phyloP scores from a whole-genome alignment of 306 rosid genomes.

The Cicer bijugum region DNA sequence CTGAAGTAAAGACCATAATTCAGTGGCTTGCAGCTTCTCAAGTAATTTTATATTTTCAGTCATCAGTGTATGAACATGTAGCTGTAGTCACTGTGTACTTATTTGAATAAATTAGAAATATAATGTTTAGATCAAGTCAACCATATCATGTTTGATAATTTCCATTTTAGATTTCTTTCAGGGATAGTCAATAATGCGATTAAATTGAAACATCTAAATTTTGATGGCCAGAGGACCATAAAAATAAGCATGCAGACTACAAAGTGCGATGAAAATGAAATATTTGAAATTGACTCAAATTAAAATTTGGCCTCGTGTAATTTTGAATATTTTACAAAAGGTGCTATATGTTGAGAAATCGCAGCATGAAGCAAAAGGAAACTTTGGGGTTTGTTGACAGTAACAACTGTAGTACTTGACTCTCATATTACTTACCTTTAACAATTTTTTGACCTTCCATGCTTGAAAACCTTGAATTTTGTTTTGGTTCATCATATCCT shows the following conservation, averaged over 20 bases:
- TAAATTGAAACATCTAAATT: background rate
- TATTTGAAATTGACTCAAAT: background rate
- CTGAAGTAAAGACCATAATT: constrained; percentile 77
- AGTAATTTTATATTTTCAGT: constrained; percentile 55
- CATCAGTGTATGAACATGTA: background rate
- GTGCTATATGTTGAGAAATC: background rate
- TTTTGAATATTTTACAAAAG: background rate
- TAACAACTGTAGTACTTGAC: constrained; percentile 18
- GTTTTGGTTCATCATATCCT: constrained; percentile 39
- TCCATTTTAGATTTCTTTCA: background rate
- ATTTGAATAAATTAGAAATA: constrained; percentile 5
- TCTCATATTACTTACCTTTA: background rate
- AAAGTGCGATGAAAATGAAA: background rate
- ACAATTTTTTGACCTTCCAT: constrained; percentile 8
- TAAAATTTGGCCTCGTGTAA: background rate
- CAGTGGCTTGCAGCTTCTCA: constrained; percentile 99
- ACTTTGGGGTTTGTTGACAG: background rate
- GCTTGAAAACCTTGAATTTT: constrained; percentile 22
- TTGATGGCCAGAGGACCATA: background rate
- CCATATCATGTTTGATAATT: background rate
- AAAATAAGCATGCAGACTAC: background rate
- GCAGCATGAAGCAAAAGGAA: background rate
- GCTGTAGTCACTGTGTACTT: constrained; percentile 3
- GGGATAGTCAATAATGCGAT: background rate
- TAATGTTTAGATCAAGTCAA: background rate